Evolutionary conservation across 176 grass and related monocot genomes (phyloP).

Genomic region (Thalia dealbata): DNA sequence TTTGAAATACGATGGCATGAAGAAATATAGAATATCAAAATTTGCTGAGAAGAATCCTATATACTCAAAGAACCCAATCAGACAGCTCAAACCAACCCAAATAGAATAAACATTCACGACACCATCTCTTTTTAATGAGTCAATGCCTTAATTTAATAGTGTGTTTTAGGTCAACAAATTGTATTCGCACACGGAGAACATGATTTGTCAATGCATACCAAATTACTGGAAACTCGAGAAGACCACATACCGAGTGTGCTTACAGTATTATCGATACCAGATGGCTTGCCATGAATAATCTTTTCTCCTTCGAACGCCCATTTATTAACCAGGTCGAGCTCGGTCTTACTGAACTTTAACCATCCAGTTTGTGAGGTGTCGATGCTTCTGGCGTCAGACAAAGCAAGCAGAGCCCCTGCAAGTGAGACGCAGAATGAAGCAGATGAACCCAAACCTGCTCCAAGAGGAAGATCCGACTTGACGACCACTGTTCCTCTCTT

Average conservation of each 20-base stretch:
- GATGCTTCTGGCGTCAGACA: constrained; percentile 23
- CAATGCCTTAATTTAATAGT: no score
- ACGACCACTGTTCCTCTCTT: constrained; percentile 50
- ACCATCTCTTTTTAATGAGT: no score
- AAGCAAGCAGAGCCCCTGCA: constrained; percentile 38
- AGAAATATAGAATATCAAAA: background rate
- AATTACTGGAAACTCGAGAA: background rate
- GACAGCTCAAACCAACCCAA: background rate
- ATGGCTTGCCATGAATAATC: constrained; percentile 89
- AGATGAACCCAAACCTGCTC: constrained; percentile 67
- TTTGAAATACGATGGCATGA: background rate
- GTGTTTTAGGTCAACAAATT: no score
- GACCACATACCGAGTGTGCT: constrained; percentile 59
- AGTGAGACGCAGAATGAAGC: constrained; percentile 64
- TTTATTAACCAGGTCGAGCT: constrained; percentile 55
- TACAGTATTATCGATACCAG: constrained; percentile 77
- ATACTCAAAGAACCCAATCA: background rate
- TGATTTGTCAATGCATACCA: background rate
- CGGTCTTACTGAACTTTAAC: constrained; percentile 27
- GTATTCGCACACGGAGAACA: no score
- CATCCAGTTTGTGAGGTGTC: constrained; percentile 23
- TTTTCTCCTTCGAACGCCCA: constrained; percentile 91
- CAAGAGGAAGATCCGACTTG: constrained; percentile 59
- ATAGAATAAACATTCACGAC: no score
- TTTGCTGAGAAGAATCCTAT: background rate